Evolutionary conservation across 371 early-diverging fungal species (phyloP).

Genomic region (Cokeromyces recurvatus): DNA sequence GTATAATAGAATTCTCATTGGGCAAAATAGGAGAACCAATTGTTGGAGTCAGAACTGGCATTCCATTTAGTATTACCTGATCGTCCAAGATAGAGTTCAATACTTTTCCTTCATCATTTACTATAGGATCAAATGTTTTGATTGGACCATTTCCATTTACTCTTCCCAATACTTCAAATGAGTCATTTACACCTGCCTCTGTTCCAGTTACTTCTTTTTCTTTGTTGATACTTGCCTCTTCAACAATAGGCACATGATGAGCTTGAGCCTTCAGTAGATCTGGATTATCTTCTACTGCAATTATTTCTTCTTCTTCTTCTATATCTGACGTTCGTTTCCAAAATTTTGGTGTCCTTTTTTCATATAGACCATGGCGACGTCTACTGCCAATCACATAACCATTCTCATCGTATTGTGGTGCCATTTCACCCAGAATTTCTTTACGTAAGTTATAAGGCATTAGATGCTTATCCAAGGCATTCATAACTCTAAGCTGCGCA

Average conservation of each 20-base stretch:
- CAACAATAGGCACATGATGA: not conserved
- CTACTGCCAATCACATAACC: slow-evolving; percentile 45
- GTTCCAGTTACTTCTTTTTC: not conserved
- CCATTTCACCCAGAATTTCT: slow-evolving; percentile 42
- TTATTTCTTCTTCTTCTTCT: slow-evolving; percentile 6
- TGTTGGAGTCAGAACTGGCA: no score
- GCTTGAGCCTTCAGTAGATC: slow-evolving; percentile 15
- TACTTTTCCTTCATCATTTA: not conserved
- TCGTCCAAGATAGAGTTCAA: no score
- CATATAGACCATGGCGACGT: slow-evolving; percentile 33
- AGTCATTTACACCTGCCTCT: not conserved
- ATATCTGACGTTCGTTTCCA: slow-evolving; percentile 32
- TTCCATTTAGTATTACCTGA: no score
- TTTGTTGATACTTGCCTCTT: not conserved
- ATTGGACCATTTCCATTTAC: not conserved
- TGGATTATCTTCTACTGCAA: slow-evolving; percentile 10
- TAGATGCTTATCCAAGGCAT: slow-evolving; percentile 74
- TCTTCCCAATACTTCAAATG: not conserved
- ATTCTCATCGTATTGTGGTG: slow-evolving; percentile 36
- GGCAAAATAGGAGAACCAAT: not conserved
- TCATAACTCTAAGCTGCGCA: slow-evolving; percentile 54
- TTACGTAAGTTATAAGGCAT: slow-evolving; percentile 42
- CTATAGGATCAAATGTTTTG: not conserved
- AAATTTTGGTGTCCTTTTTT: slow-evolving; percentile 36
- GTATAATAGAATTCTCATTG: not conserved